These are phyloP conservation scores for Metroxylon sagu DNA, from an alignment of 176 grass and related monocot species.

Conservation along the genomic window DNA sequence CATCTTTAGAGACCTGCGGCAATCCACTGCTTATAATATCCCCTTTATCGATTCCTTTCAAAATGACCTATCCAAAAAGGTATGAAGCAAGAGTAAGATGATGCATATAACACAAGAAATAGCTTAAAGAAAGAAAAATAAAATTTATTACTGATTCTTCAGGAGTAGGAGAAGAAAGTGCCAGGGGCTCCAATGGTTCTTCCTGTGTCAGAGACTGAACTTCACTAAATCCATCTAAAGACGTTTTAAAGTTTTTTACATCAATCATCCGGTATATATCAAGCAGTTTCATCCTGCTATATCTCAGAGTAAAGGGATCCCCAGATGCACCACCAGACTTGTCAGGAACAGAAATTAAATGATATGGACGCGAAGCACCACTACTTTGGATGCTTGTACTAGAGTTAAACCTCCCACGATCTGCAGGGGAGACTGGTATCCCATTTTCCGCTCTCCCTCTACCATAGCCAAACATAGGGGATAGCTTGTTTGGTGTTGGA, in stretches of 20 bases:
- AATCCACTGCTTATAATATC: constrained; percentile 76
- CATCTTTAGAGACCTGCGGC: constrained; percentile 71
- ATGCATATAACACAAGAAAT: not conserved
- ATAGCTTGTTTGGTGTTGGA: constrained; percentile 30
- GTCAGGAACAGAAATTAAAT: constrained; percentile 49
- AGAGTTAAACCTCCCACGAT: constrained; percentile 60
- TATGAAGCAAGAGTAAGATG: constrained; percentile 17
- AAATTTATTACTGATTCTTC: constrained; percentile 67
- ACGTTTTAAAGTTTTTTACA: constrained; percentile 47
- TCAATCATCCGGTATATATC: constrained; percentile 84
- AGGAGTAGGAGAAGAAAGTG: constrained; percentile 61
- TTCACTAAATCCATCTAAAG: constrained; percentile 58
- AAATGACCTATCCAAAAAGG: constrained; percentile 41
- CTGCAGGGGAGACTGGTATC: constrained; percentile 34
- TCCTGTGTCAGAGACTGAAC: constrained; percentile 43
- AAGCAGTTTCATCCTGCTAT: constrained; percentile 96
- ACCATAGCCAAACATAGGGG: constrained; percentile 52
- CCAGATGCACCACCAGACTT: constrained; percentile 55
- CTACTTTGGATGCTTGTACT: constrained; percentile 26
- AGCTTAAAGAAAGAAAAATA: not conserved
- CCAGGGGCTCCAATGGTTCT: constrained; percentile 71
- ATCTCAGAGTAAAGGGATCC: constrained; percentile 49
- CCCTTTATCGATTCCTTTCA: constrained; percentile 98
- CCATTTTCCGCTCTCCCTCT: constrained; percentile 58
- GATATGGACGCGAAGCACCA: constrained; percentile 48